phyloP scores from a whole-genome alignment of 1,139 yeast genomes.

The Hyphopichia wangnamkhiaoensis region DNA sequence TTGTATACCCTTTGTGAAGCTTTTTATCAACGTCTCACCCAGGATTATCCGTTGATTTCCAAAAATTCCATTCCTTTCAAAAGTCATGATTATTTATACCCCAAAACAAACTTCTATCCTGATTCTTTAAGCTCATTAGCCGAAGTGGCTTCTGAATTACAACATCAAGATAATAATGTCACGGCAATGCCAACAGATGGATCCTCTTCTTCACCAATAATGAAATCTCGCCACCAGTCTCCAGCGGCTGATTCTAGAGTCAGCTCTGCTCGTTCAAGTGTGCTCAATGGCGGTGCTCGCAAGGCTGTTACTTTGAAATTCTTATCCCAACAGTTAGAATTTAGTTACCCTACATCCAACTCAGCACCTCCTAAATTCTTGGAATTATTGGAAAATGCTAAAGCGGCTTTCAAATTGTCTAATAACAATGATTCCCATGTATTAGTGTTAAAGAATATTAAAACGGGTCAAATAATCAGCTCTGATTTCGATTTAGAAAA shows the following conservation, averaged over 20 bases:
- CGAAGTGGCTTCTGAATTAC: conserved; percentile 40
- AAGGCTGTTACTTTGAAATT: conserved; percentile 40
- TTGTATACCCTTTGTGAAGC: conserved; percentile 66
- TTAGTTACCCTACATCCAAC: conserved; percentile 57
- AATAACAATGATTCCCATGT: conserved; percentile 19
- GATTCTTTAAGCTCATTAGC: conserved; percentile 38
- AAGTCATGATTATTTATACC: conserved; percentile 12
- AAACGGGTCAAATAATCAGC: conserved; percentile 25
- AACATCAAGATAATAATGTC: conserved; percentile 10
- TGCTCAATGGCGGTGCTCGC: conserved; percentile 19
- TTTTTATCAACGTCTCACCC: conserved; percentile 60
- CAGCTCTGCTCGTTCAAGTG: neutral
- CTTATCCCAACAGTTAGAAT: conserved; percentile 47
- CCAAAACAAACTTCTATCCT: conserved; percentile 2
- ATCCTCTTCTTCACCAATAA: neutral
- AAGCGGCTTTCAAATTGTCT: conserved; percentile 59
- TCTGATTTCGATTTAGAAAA: conserved; percentile 39
- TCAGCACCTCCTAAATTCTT: conserved; percentile 69
- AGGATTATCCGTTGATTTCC: conserved; percentile 64
- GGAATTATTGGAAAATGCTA: conserved; percentile 72
- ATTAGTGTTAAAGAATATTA: conserved; percentile 20
- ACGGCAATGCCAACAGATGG: too few relatives aligned
- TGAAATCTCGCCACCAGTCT: neutral
- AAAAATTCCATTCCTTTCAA: conserved; percentile 39
- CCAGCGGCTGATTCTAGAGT: neutral